Base-by-base conservation (phyloP, 1,139 yeast species). In the Scheffersomyces segobiensis region DNA sequence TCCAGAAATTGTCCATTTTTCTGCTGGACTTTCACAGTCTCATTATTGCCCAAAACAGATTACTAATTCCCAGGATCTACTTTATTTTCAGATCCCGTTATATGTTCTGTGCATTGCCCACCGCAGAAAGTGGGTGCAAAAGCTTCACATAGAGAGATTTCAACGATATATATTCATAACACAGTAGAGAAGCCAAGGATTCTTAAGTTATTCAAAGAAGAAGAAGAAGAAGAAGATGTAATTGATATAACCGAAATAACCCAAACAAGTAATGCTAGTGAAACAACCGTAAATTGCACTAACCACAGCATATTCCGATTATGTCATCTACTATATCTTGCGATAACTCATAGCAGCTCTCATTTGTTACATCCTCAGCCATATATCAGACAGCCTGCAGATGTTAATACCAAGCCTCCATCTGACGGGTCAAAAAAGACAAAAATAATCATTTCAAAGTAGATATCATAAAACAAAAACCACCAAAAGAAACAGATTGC, bases 391-490 rank as follows among this genome's bases (percentile, higher is more conserved):
- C 42, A 32, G 42, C 42, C 17, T 17, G 42, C 42, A 32, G 42
- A 32, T 32, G 42, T 32, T 32, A 32, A 32, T 32, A 12, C 42
- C 42, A 32, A 32, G 42, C 42, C 42, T 32, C 42, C 42, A 32
- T 32, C 42, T 14, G 42, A 32, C 42, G 42, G 42, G 42, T 24
- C 17, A 32, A 7, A 32, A 32, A 32, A 32, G 42, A 32, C 17
- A 32, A 32, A 32, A 32, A 32, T 32, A 32, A 32, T 32, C 42
- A 32, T 32, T 32, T 32, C 42, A 32, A 32, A 12, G 17, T 32
- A 32, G 42, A 32, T 10, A 32, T 32, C 17, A 53, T 50, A 50
- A 48, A 48, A 46, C 53, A 53, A 48, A 46, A 50, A 49, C 55
- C 54, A 42, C 54, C 50, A 52, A 50, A 22, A 24, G 39, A 51